Percentiles rank a stretch among this genome's conserved stretches.
Evolutionary conservation across 2,329 filamentous ascomycete genomes (phyloP).

Genomic region (Onygenales sp.): DNA sequence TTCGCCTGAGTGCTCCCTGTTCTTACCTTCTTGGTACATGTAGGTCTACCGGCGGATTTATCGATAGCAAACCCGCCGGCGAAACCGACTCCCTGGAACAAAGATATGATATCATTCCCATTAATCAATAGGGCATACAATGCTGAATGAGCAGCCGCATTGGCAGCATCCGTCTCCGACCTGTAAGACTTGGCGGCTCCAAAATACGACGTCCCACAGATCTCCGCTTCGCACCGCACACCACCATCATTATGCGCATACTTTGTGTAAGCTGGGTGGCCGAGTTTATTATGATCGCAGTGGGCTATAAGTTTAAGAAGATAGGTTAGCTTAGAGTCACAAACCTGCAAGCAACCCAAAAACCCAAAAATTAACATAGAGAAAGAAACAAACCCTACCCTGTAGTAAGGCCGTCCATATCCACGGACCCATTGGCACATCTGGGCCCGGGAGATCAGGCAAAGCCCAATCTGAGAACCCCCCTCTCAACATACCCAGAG

Average conservation of each 20-base stretch:
- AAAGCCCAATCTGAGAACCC: constrained; percentile 19
- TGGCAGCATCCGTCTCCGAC: constrained; percentile 18
- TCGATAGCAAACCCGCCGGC: neutral
- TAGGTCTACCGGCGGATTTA: neutral
- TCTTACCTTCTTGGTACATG: neutral
- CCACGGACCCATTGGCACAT: constrained; percentile 13
- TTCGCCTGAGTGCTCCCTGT: neutral
- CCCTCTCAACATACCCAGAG: constrained; percentile 16
- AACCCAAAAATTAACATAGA: neutral
- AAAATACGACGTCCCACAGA: constrained; percentile 15
- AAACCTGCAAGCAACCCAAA: neutral
- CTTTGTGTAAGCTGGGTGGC: constrained; percentile 15
- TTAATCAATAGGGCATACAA: constrained; percentile 12
- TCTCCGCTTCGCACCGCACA: constrained; percentile 19
- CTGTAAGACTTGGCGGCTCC: constrained; percentile 13
- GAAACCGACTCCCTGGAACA: neutral
- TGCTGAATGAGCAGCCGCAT: constrained; percentile 20
- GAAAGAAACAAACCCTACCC: constrained; percentile 14
- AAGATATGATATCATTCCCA: neutral
- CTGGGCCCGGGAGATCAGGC: constrained; percentile 18
- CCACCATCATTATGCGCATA: constrained; percentile 13
- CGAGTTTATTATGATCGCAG: constrained; percentile 13
- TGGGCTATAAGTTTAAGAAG: constrained; percentile 12
- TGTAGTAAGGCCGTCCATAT: constrained; percentile 21
- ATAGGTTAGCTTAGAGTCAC: neutral